Evolutionary conservation across 345 rosid genomes (phyloP), one percentile per base, ranked within the genome.

Genomic region (Populus nigra): DNA sequence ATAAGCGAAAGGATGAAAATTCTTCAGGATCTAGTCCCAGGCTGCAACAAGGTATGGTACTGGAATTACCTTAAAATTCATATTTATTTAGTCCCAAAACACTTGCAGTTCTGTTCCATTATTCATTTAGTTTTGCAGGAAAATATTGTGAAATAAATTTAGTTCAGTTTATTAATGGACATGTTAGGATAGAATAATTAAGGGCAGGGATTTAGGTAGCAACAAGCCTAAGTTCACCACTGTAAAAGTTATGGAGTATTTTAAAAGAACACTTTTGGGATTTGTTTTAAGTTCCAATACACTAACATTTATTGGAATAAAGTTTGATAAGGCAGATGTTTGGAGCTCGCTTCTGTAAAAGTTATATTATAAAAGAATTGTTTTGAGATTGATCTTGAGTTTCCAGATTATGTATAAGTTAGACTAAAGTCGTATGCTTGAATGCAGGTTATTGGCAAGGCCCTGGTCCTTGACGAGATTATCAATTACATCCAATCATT

Each of bases 1-100:
- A 92, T 94, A 69, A 87, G 98, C 23, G 98, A 94, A 77, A 86
- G 97, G 86, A 94, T 94, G 97, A 94, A 88, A 83, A 91, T 90
- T 81, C 94, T 91, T 73, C 97, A 94, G 88, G 98, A 94, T 81
- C 81, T 94, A 81, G 97, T 94, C 15, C 98, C 97, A 20, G 97
- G 97, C 71, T 94, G 97, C 81, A 91, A 91, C 77, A 92, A 94
- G 92, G 98, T 93, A 88, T 75, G 47, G 7, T 68, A 20, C 83
- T 62, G 63, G 63, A 63, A 11, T 67, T 66, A 67, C 45, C 50
- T 61, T 33, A 7, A 25, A 31, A 49, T 39, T 29, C 11, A 25
- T 39, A 38, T 27, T 3, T 57, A 25, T 57, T 68, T 57, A 27
- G 69, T 36, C 53, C 66, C 12, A 27, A 20, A 72, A 18, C 43